Conservation (phyloP, 768 basidiomycete species). For the Cubamyces lactineus region DNA sequence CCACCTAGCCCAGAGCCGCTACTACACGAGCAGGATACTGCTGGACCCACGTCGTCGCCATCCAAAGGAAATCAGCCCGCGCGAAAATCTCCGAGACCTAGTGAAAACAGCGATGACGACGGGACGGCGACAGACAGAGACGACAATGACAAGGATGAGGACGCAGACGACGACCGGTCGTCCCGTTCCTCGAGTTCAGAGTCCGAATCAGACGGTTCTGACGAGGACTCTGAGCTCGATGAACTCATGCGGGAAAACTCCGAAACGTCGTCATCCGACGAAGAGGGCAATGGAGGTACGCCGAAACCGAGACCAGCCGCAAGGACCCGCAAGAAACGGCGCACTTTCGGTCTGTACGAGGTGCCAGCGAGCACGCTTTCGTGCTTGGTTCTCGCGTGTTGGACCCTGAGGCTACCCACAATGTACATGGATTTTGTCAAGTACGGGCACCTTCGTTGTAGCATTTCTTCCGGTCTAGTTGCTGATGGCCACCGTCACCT, state of each 20-base stretch:
- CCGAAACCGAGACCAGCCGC: background rate
- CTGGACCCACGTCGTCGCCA: background rate
- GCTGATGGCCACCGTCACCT: background rate
- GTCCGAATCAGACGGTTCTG: conserved; percentile 35
- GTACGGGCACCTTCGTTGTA: conserved; percentile 45
- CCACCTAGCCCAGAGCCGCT: conserved; percentile 67
- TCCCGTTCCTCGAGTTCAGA: conserved; percentile 35
- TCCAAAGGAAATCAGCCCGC: background rate
- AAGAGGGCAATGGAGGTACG: conserved; percentile 24
- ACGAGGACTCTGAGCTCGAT: conserved; percentile 41
- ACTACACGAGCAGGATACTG: conserved; percentile 44
- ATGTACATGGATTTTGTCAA: conserved; percentile 74
- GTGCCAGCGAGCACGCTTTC: conserved; percentile 58
- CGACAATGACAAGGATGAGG: background rate
- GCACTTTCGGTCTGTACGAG: conserved; percentile 38
- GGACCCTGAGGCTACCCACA: conserved; percentile 78
- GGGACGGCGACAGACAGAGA: too few species aligned
- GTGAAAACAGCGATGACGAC: background rate
- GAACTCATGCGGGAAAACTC: conserved; percentile 46
- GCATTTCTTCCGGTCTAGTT: background rate
- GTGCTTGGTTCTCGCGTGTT: conserved; percentile 74
- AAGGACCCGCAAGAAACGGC: conserved; percentile 22
- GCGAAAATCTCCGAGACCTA: background rate
- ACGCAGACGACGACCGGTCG: conserved; percentile 33
- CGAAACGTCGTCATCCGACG: conserved; percentile 37